Conservation (phyloP, 2,329 filamentous ascomycete genomes). For the Penicillium palitans region DNA sequence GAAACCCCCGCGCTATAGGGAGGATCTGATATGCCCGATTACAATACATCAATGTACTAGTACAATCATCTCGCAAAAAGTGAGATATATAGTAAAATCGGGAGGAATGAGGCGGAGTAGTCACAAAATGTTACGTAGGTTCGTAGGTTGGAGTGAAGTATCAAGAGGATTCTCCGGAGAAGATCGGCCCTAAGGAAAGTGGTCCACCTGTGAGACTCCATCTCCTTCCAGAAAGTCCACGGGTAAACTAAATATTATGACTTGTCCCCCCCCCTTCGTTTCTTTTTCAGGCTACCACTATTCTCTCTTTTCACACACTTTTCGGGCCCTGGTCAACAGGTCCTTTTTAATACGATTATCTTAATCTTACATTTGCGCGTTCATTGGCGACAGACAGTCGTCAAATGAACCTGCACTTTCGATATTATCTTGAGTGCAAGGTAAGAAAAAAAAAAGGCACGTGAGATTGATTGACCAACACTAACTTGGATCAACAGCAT, state of each 20-base stretch:
- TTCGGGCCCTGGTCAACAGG: slow-evolving; percentile 7
- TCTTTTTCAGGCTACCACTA: slow-evolving; percentile 15
- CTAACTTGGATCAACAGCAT: slow-evolving; percentile 36
- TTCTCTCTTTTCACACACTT: background rate
- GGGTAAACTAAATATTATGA: slow-evolving; percentile 6
- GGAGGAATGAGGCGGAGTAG: background rate
- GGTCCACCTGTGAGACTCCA: slow-evolving; percentile 26
- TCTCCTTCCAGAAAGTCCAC: slow-evolving; percentile 26
- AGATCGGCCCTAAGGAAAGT: slow-evolving; percentile 24
- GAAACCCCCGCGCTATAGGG: background rate
- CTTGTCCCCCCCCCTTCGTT: slow-evolving; percentile 6
- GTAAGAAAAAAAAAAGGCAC: slow-evolving; percentile 51
- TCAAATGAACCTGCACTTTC: slow-evolving; percentile 98
- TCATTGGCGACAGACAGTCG: slow-evolving; percentile 79
- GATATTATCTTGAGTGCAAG: slow-evolving; percentile 60
- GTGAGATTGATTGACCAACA: background rate
- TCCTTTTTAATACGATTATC: slow-evolving; percentile 10
- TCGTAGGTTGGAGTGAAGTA: background rate
- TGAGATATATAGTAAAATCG: background rate
- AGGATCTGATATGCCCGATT: slow-evolving; percentile 2
- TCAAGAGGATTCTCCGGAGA: slow-evolving; percentile 27
- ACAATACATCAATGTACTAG: background rate
- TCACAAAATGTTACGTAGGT: background rate
- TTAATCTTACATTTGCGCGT: slow-evolving; percentile 62
- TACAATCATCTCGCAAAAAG: background rate